phyloP scores from a whole-genome alignment of 371 early-diverging fungal species.

The Rhizomucor miehei region DNA sequence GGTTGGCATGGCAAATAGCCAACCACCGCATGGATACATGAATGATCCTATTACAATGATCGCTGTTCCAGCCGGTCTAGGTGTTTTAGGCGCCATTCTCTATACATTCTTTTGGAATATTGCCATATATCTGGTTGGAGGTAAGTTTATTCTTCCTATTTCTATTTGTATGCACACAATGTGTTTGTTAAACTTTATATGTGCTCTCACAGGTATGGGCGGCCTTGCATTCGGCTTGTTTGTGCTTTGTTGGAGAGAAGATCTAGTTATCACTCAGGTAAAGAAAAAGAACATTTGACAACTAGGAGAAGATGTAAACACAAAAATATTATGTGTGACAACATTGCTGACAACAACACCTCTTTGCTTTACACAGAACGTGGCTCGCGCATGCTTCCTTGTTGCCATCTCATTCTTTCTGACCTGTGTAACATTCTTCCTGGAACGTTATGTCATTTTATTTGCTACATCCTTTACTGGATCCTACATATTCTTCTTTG shows the following conservation, averaged over 20 bases:
- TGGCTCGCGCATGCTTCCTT: conserved; percentile 23
- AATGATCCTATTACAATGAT: conserved; percentile 19
- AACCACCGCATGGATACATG: conserved; percentile 16
- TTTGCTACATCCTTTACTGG: conserved; percentile 20
- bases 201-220: conserved; percentile 14
- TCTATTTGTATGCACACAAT: not conserved
- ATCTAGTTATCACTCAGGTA: conserved; percentile 23
- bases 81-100: conserved; percentile 20
- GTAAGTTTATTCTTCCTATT: conserved; percentile 1
- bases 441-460: conserved; percentile 18
- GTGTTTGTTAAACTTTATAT: no score
- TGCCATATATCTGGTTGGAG: conserved; percentile 24
- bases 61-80: conserved; percentile 16
- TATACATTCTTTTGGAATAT: conserved; percentile 22
- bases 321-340: not conserved
- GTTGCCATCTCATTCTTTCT: conserved; percentile 16
- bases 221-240: conserved; percentile 32
- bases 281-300: not conserved
- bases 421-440: conserved; percentile 13
- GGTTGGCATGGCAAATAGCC: conserved; percentile 20
- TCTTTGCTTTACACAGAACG: conserved; percentile 1
- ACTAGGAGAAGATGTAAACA: no score
- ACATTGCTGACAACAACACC: no score
- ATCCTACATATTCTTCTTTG: conserved; percentile 16
- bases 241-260: conserved; percentile 32